Evolutionary conservation across 1,284 basidiomycete species (phyloP).

Genomic region (Trametes sp.): DNA sequence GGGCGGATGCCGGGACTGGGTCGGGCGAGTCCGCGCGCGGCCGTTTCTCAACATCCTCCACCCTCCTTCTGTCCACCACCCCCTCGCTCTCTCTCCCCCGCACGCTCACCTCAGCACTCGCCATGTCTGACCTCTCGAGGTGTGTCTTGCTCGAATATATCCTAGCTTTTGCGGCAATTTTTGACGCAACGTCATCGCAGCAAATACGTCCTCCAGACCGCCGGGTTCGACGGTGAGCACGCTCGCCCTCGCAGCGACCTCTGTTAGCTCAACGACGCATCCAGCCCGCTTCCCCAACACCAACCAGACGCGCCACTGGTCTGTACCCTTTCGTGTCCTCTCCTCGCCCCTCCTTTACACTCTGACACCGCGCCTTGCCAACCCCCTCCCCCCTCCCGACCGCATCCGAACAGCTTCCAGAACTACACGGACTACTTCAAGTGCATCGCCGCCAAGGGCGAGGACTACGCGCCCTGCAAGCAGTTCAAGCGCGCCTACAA

Average conservation of each 20-base stretch:
- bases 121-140: conserved; percentile 76
- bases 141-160: conserved; percentile 38
- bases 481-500: conserved; percentile 98
- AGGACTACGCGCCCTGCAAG: conserved; percentile 97
- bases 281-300: conserved; percentile 93
- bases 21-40: conserved; percentile 26
- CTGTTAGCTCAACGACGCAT: conserved; percentile 6
- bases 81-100: conserved; percentile 14
- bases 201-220: conserved; percentile 87
- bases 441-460: conserved; percentile 96
- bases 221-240: conserved; percentile 80
- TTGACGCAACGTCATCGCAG: conserved; percentile 47
- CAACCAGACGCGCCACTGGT: conserved; percentile 97
- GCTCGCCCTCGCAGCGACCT: not conserved
- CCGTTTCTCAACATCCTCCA: conserved; percentile 20
- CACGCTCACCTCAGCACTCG: conserved; percentile 31
- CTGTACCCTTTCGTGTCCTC: conserved; percentile 35
- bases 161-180: conserved; percentile 17
- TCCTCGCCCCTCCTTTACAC: not conserved
- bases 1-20: conserved; percentile 21
- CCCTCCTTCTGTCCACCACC: conserved; percentile 6
- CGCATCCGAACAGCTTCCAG: conserved; percentile 71
- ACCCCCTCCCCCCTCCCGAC: conserved; percentile 8
- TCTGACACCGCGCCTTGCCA: conserved; percentile 8
- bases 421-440: conserved; percentile 99